Evolutionary conservation across 345 rosid genomes (phyloP).

Genomic region (Lenwebbia sp.): DNA sequence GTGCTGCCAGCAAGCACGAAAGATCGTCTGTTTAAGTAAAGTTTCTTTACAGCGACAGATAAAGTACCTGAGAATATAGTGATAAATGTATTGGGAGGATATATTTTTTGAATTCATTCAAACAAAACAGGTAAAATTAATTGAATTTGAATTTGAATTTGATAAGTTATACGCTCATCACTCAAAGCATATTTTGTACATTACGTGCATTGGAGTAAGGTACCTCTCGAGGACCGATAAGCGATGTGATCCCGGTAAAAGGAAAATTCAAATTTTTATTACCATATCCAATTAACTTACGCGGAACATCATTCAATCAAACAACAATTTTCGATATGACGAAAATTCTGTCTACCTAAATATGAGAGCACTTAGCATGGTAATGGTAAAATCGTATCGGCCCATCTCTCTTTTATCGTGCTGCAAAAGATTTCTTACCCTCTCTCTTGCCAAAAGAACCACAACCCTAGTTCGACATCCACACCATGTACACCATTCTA

Average conservation of each 20-base stretch:
- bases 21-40: neutral
- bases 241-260: neutral
- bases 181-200: neutral
- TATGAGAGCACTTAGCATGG: neutral
- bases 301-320: neutral
- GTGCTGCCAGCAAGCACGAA: neutral
- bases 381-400: neutral
- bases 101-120: neutral
- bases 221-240: neutral
- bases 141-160: neutral
- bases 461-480: conserved; percentile 16
- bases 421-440: neutral
- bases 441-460: conserved; percentile 3
- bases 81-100: neutral
- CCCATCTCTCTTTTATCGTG: neutral
- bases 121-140: neutral
- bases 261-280: neutral
- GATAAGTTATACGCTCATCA: neutral
- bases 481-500: neutral
- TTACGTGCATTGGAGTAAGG: neutral
- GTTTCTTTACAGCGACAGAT: neutral
- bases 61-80: neutral
- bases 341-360: neutral
- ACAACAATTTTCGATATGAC: neutral
- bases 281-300: neutral